Conservation (phyloP, 1,284 basidiomycete genomes). For the Pterulicium gracile region DNA sequence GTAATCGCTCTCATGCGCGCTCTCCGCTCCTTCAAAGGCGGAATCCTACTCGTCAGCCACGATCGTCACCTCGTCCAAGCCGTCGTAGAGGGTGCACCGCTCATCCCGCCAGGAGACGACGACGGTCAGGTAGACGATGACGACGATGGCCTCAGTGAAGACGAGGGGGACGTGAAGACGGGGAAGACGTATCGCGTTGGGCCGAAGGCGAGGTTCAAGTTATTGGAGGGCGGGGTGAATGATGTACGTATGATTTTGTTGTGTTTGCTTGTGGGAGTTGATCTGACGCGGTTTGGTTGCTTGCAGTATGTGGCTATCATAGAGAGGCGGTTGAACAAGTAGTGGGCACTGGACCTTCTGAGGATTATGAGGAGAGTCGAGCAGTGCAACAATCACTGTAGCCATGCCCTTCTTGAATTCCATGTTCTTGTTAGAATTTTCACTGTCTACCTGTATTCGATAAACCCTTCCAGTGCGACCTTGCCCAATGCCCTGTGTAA, state of each 20-base stretch:
- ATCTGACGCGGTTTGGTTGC: too few relatives aligned
- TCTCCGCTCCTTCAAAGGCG: constrained; percentile 44
- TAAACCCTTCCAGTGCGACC: too few relatives aligned
- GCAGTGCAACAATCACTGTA: too few relatives aligned
- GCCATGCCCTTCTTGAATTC: too few relatives aligned
- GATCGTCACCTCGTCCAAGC: constrained; percentile 37
- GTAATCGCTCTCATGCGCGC: constrained; percentile 49
- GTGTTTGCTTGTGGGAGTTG: too few relatives aligned
- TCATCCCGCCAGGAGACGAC: constrained; percentile 11
- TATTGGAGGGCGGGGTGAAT: constrained; percentile 27
- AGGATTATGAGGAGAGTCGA: too few relatives aligned
- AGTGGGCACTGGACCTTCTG: too few relatives aligned
- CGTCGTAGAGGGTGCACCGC: constrained; percentile 24
- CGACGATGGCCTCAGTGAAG: too few relatives aligned
- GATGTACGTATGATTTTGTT: background rate
- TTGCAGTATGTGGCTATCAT: background rate
- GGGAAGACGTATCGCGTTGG: constrained; percentile 34
- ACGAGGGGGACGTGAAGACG: constrained; percentile 17
- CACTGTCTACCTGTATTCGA: too few relatives aligned
- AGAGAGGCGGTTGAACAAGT: background rate
- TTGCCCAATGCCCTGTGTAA: too few relatives aligned
- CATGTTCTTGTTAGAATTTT: too few relatives aligned
- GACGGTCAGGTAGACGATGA: constrained; percentile 16
- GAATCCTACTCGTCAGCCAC: constrained; percentile 57
- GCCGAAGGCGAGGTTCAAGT: constrained; percentile 24